phyloP scores from a whole-genome alignment of 352 stramenopile genomes.

The Pythium insidiosum region DNA sequence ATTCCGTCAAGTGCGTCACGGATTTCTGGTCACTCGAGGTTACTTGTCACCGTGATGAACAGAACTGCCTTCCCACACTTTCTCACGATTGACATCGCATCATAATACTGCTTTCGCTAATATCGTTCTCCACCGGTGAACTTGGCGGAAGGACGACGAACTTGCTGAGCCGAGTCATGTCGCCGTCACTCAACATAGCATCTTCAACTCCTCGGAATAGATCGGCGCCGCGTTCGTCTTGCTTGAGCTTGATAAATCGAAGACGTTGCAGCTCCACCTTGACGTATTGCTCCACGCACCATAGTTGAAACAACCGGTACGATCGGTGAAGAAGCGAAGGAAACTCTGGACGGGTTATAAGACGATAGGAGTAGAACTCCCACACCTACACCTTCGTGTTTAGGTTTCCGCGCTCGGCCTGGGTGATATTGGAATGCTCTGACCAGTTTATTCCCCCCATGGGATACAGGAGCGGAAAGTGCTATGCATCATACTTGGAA shows the following conservation, averaged over 20 bases:
- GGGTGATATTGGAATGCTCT: no score
- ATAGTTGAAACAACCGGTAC: not conserved
- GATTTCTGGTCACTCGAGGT: conserved; percentile 32
- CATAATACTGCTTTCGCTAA: conserved; percentile 17
- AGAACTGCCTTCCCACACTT: conserved; percentile 18
- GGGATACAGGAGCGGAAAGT: not conserved
- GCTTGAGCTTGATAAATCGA: not conserved
- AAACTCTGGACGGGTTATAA: not conserved
- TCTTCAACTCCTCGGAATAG: not conserved
- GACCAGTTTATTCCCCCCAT: not conserved
- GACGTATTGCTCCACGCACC: conserved; percentile 2
- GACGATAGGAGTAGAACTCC: not conserved
- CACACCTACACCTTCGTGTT: not conserved
- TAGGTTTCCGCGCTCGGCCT: not conserved
- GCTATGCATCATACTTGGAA: not conserved
- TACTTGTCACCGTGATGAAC: conserved; percentile 49
- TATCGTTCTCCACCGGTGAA: conserved; percentile 2
- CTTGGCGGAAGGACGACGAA: not conserved
- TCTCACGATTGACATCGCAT: conserved; percentile 27
- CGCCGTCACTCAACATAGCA: not conserved
- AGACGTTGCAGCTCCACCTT: conserved; percentile 1
- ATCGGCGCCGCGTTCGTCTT: not conserved
- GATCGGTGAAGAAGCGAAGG: not conserved
- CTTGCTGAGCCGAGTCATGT: not conserved
- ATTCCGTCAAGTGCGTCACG: conserved; percentile 3